Evolutionary conservation across 2,329 filamentous ascomycete species (phyloP), one percentile per base, ranked within the genome.

Genomic region (Echinosphaeria canescens): DNA sequence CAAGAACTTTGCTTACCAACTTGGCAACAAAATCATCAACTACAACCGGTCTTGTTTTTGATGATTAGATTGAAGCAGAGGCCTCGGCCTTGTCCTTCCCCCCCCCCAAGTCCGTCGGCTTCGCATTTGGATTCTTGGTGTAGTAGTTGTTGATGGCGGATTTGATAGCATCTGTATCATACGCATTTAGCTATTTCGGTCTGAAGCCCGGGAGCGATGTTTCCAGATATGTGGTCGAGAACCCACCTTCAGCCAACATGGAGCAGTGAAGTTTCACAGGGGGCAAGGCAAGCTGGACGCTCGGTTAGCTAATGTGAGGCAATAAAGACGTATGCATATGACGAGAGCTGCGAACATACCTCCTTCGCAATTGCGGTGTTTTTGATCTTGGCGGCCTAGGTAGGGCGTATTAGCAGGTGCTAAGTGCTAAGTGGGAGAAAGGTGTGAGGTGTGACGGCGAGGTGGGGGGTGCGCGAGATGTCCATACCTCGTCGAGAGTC

Each of bases 321-420:
- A 73, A 36, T 62, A 63, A 25, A 18, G 10, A 68, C 73, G 51
- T 56, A 82, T 78, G 53, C 57, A 90, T 91, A n/a, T n/a, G 27
- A 91, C 80, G 33, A 81, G 80, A 19, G 80, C n/a, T n/a, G 81
- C 43, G 88, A 53, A 44, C 80, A 88, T 30, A 93, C 60, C 55
- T 98, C 90, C 60, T 91, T 90, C 20, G 88, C 88, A 46, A 98
- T 98, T 54, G 98, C 84, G 4, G 85, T 92, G 54, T 98, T 98
- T 57, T 81, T 75, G 41, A 98, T 79, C 54, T 10, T 6, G 17
- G 17, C 17, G n/a, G n/a, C n/a, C n/a, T n/a, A n/a, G n/a, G n/a
- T n/a, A n/a, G n/a, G n/a, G n/a, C n/a, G n/a, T n/a, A n/a, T n/a
- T n/a, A n/a, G n/a, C n/a, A n/a, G n/a, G n/a, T n/a, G n/a, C n/a